Evolutionary conservation across 1,139 yeast genomes (phyloP).

Genomic region (Diutina siamensis): DNA sequence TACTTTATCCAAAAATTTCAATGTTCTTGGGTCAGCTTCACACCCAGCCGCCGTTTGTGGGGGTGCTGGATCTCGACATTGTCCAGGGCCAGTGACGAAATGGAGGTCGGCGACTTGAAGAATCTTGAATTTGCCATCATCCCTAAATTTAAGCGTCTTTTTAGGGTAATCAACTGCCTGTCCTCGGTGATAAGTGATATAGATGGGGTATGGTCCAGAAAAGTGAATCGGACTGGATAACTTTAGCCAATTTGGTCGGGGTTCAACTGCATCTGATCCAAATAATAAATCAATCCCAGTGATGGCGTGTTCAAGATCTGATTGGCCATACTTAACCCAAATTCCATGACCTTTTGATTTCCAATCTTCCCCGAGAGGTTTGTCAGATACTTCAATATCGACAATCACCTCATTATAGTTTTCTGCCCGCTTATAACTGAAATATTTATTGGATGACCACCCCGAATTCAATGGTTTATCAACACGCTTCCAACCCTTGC

Average conservation of each 20-base stretch:
- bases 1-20: background rate
- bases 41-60: slow-evolving; percentile 15
- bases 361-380: slow-evolving; percentile 15
- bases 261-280: slow-evolving; percentile 67
- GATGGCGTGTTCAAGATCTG: slow-evolving; percentile 16
- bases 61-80: slow-evolving; percentile 48
- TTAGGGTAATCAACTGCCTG: background rate
- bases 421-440: background rate
- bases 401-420: background rate
- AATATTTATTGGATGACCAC: background rate
- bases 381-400: background rate
- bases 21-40: slow-evolving; percentile 1
- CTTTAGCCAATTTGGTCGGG: slow-evolving; percentile 55
- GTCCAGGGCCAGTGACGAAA: background rate
- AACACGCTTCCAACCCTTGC: background rate
- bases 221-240: background rate
- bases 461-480: background rate
- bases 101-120: slow-evolving; percentile 5
- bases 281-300: slow-evolving; percentile 50
- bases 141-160: background rate
- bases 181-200: background rate
- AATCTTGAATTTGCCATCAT: slow-evolving; percentile 16
- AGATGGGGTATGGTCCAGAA: background rate
- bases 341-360: slow-evolving; percentile 24
- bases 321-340: slow-evolving; percentile 38